Percentiles rank a stretch among this genome's conserved stretches.
Conservation (phyloP, 768 basidiomycete genomes). For the Peribolospora kevripleyi region DNA sequence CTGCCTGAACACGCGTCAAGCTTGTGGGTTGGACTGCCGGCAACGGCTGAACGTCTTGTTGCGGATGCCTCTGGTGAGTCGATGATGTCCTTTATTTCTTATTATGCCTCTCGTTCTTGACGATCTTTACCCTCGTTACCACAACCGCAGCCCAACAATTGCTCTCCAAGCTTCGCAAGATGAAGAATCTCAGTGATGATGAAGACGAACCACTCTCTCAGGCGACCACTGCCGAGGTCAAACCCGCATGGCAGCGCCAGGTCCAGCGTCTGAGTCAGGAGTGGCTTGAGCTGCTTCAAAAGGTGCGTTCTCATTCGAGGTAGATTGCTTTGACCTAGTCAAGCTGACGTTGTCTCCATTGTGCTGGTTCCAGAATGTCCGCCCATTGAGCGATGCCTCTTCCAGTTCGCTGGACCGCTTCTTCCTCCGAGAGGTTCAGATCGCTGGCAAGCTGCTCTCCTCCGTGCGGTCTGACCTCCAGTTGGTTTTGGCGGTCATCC, state of each 20-base stretch:
- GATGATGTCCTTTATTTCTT: constrained; percentile 1
- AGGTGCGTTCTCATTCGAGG: constrained; percentile 23
- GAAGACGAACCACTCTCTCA: constrained; percentile 31
- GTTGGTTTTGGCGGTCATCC: constrained; percentile 60
- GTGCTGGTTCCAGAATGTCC: too few species aligned
- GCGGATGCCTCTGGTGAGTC: constrained; percentile 62
- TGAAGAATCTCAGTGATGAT: constrained; percentile 68
- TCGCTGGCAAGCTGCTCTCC: constrained; percentile 52
- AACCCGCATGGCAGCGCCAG: too few species aligned
- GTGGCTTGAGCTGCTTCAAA: constrained; percentile 55
- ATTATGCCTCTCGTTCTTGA: too few species aligned
- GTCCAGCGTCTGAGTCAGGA: constrained; percentile 23
- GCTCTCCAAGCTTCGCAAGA: constrained; percentile 68
- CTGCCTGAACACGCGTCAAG: constrained; percentile 48
- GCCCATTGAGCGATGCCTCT: too few species aligned
- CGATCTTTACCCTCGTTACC: background rate
- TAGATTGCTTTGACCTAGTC: too few species aligned
- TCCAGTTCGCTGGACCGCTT: constrained; percentile 43
- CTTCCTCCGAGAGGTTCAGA: constrained; percentile 63
- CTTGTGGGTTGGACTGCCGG: constrained; percentile 31
- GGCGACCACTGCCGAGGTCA: constrained; percentile 20
- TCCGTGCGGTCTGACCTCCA: constrained; percentile 57
- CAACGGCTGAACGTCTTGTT: constrained; percentile 75
- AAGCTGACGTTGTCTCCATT: too few species aligned
- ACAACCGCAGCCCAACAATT: constrained; percentile 42